Conservation (phyloP, 306 rosid genomes). For the Ormosia emarginata region DNA sequence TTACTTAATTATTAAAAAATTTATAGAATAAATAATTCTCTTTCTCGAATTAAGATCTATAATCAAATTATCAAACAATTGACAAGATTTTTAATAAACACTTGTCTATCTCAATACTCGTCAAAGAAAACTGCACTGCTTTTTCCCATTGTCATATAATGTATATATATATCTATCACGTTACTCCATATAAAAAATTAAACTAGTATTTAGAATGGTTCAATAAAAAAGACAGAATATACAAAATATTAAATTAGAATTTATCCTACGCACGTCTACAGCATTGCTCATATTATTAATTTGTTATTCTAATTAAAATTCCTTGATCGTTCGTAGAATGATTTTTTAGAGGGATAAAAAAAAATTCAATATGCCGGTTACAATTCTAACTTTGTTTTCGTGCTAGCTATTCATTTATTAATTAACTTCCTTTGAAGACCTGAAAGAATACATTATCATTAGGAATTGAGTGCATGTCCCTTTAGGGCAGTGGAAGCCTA, state of each 20-base stretch:
- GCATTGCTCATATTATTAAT: neutral
- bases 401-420: neutral
- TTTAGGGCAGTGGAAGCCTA: neutral
- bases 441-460: neutral
- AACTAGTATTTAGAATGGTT: neutral
- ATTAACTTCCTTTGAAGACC: neutral
- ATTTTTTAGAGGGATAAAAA: neutral
- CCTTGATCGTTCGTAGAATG: neutral
- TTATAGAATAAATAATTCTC: no score
- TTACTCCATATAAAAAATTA: neutral
- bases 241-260: neutral
- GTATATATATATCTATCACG: no score
- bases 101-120: neutral
- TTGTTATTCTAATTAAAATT: no score
- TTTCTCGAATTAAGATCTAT: no score
- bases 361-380: neutral
- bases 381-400: neutral
- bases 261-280: neutral
- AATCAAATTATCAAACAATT: no score
- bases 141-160: neutral
- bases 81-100: no score
- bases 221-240: neutral
- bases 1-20: no score
- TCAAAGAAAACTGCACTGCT: neutral
- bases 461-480: neutral